Conservation (phyloP, 2,329 filamentous ascomycete genomes). For the Thelonectria olida region DNA sequence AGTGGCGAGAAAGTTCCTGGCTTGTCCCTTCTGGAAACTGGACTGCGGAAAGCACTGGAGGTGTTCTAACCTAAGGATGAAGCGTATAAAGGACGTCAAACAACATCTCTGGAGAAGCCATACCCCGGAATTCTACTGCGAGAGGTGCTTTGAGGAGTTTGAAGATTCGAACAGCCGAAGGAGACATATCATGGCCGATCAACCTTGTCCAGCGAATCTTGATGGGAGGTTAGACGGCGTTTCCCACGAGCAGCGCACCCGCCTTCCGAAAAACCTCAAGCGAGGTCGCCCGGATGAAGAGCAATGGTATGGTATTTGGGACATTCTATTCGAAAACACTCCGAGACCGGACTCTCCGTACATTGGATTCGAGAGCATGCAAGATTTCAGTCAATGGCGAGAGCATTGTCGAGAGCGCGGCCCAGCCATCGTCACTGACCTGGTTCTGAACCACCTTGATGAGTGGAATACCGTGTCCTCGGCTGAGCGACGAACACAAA, state of each 20-base stretch:
- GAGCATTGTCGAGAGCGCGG: too few species aligned
- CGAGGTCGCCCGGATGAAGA: conserved; percentile 29
- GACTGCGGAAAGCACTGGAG: conserved; percentile 36
- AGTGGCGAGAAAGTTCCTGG: conserved; percentile 6
- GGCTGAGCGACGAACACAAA: too few species aligned
- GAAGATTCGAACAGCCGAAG: neutral
- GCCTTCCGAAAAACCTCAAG: neutral
- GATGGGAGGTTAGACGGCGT: neutral
- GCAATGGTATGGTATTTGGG: conserved; percentile 43
- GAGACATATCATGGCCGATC: neutral
- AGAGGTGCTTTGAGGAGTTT: neutral
- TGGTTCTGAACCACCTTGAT: too few species aligned
- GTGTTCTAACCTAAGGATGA: conserved; percentile 41
- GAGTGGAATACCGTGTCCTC: too few species aligned
- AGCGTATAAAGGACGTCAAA: conserved; percentile 41
- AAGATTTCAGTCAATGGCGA: too few species aligned
- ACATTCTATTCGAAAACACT: conserved; percentile 34
- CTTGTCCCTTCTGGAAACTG: conserved; percentile 45
- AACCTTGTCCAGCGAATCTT: neutral
- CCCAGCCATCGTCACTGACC: too few species aligned
- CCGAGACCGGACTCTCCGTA: conserved; percentile 35
- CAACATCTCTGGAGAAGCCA: conserved; percentile 35
- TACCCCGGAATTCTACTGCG: neutral
- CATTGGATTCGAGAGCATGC: too few species aligned
- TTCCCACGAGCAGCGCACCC: neutral